Conservation (phyloP, 2,329 filamentous ascomycete species). For the Zarea fungicola region DNA sequence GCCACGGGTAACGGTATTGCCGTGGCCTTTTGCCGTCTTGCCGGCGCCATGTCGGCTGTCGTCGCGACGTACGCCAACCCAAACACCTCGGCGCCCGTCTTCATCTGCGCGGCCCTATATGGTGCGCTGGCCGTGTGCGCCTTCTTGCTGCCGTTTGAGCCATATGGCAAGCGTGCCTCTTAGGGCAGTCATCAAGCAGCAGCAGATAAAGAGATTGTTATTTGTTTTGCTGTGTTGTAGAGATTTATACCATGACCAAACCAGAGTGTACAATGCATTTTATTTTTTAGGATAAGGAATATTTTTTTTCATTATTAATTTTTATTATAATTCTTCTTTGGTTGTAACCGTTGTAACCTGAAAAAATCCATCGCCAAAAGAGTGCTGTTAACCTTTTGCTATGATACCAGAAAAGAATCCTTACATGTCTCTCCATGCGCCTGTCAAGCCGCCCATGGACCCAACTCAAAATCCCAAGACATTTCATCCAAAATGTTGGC, state of each 20-base stretch:
- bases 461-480: conserved; percentile 1
- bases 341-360: too few species aligned
- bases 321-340: too few species aligned
- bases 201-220: too few species aligned
- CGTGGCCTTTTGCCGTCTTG: conserved; percentile 58
- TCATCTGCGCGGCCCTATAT: conserved; percentile 57
- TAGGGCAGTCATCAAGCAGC: too few species aligned
- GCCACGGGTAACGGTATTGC: conserved; percentile 42
- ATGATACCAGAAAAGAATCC: background rate
- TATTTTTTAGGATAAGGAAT: too few species aligned
- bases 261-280: too few species aligned
- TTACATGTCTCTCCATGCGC: background rate
- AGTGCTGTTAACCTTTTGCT: too few species aligned
- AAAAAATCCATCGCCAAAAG: too few species aligned
- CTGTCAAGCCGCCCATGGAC: background rate
- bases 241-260: too few species aligned
- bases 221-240: too few species aligned
- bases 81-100: conserved; percentile 54
- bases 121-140: conserved; percentile 53
- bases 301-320: too few species aligned
- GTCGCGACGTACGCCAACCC: conserved; percentile 55
- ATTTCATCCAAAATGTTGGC: background rate
- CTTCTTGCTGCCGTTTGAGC: conserved; percentile 54
- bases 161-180: conserved; percentile 51
- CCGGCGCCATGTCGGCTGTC: conserved; percentile 62